Base-by-base conservation (phyloP, 148 eudicot species). In the Salicornia ramosissima region DNA sequence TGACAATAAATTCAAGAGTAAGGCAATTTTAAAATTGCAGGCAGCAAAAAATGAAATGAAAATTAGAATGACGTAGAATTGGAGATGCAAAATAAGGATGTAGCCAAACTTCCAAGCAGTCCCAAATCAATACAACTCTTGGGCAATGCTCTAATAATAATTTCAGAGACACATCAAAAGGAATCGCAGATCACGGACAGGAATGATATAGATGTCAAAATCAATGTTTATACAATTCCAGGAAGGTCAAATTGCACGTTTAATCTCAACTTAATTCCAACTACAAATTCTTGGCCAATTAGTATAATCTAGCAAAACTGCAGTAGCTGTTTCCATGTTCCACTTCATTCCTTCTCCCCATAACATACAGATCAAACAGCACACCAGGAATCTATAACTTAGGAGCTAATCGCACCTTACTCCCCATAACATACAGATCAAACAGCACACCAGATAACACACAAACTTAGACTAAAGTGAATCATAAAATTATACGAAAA, bases 391-490 rank as follows among this genome's bases (percentile, higher is more conserved):
- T n/a, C n/a, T n/a, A n/a, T n/a, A n/a, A n/a, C n/a, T n/a, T n/a
- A n/a, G n/a, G n/a, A n/a, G n/a, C n/a, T n/a, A 36, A 36, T 36
- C 40, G 8, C 40, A 36, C 40, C 40, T 36, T 8, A 36, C 8
- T 36, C 40, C 8, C 40, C 40, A 36, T 36, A 36, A 36, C 40
- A 36, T 3, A 36, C 40, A 36, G 60, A 63, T 71, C 73, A 57
- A 58, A 57, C 15, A 68, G 13, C 14, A 58, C 0, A 55, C 8
- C 16, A 19, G 1, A 56, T 45, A 53, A 28, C 16, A 19, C 31
- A 39, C 7, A 56, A 57, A 16, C 40, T 13, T 7, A 8, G 10
- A 42, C 3, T 8, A 26, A 56, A 42, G 40, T 13, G 0, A 69
- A 40, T 31, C 4, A 42, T 36, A 28, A 13, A 29, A 71, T 43